A percentile compares a stretch with the other conserved stretches of the same genome.
phyloP scores from a whole-genome alignment of 2,329 filamentous ascomycete species.

The Cercospora nicotianae region DNA sequence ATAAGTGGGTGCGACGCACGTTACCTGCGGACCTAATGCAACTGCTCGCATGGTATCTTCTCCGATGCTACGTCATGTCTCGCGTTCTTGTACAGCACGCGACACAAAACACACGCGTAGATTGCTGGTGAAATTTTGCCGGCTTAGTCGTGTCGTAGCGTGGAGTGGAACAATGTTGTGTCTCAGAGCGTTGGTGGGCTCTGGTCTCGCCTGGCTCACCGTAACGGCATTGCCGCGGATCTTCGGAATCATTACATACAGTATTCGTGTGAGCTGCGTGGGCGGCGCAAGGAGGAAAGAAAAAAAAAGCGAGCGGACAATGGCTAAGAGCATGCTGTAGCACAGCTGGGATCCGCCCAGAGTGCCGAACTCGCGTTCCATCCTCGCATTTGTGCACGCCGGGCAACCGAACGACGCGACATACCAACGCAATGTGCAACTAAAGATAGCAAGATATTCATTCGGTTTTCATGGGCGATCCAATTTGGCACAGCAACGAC shows the following conservation, averaged over 20 bases:
- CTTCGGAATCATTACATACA: constrained; percentile 23
- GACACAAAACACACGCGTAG: constrained; percentile 25
- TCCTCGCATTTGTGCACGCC: constrained; percentile 24
- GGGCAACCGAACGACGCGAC: constrained; percentile 20
- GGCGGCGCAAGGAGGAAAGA: constrained; percentile 26
- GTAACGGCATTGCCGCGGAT: constrained; percentile 24
- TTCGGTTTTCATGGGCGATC: not conserved
- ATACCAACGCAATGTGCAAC: constrained; percentile 14
- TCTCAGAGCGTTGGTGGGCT: constrained; percentile 1
- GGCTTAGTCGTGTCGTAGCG: constrained; percentile 25
- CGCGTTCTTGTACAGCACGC: constrained; percentile 19
- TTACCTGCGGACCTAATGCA: constrained; percentile 17
- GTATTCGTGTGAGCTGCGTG: constrained; percentile 16
- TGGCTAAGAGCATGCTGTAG: constrained; percentile 24
- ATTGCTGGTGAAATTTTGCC: constrained; percentile 25
- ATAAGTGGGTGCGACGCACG: constrained; percentile 4
- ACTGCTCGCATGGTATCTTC: constrained; percentile 11
- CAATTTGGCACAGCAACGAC: constrained; percentile 1
- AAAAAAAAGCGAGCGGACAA: constrained; percentile 3
- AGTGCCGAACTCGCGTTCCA: constrained; percentile 26
- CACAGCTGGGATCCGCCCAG: constrained; percentile 21
- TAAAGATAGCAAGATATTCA: constrained; percentile 9
- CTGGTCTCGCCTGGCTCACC: constrained; percentile 19
- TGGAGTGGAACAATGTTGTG: constrained; percentile 16
- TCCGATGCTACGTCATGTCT: constrained; percentile 19